These are phyloP conservation scores for Adansonia madagascariensis DNA, from an alignment of 441 rosid species.

Conservation along the genomic window DNA sequence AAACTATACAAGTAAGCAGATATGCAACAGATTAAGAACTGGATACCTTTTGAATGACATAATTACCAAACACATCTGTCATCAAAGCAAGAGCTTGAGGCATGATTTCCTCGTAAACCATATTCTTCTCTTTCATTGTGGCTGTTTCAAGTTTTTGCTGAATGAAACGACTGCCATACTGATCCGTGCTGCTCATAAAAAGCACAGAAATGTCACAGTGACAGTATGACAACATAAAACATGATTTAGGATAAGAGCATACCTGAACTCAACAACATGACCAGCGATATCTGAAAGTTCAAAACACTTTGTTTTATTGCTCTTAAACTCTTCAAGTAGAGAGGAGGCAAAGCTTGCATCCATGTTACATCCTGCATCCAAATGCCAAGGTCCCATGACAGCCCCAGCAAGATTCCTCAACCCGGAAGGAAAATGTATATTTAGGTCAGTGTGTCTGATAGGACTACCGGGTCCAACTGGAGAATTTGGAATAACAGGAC, in stretches of 20 bases:
- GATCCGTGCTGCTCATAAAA: conserved; percentile 70
- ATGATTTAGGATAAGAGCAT: too few relatives aligned
- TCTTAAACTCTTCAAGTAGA: conserved; percentile 21
- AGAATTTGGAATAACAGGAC: conserved; percentile 57
- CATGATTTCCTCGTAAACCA: conserved; percentile 73
- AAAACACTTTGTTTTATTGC: too few relatives aligned
- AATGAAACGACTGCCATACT: conserved; percentile 90
- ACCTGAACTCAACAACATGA: too few relatives aligned
- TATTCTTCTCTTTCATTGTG: conserved; percentile 68
- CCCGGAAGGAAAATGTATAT: conserved; percentile 56
- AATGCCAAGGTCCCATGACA: conserved; percentile 66
- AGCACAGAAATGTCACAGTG: not conserved
- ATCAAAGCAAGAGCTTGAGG: conserved; percentile 78
- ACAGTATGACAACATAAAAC: not conserved
- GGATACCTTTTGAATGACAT: conserved; percentile 84
- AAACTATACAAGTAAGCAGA: not conserved
- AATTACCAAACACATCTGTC: conserved; percentile 97
- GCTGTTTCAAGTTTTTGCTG: conserved; percentile 92
- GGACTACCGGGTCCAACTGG: too few relatives aligned
- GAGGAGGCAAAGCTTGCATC: conserved; percentile 69
- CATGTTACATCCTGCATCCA: conserved; percentile 48
- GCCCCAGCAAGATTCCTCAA: conserved; percentile 57
- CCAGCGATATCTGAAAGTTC: too few relatives aligned
- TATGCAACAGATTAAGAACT: conserved; percentile 14
- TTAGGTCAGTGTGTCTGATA: conserved; percentile 35